Conservation (phyloP, 2,329 filamentous ascomycete species). For the Botrytis byssoidea region DNA sequence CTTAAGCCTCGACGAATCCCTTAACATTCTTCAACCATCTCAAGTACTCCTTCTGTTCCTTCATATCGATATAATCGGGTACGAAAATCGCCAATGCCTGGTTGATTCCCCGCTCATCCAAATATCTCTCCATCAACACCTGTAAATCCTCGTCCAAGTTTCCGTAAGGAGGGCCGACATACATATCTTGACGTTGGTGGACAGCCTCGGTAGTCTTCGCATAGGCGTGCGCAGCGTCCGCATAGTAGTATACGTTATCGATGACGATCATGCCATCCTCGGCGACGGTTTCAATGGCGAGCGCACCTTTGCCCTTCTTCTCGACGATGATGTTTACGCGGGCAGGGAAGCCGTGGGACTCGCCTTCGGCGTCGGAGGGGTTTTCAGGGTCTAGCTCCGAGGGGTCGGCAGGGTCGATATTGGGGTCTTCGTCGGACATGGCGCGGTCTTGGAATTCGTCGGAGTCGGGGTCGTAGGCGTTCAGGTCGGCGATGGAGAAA, state of each 20-base stretch:
- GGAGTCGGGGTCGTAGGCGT: constrained; percentile 59
- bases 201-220: constrained; percentile 72
- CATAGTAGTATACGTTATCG: constrained; percentile 88
- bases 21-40: constrained; percentile 86
- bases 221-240: constrained; percentile 73
- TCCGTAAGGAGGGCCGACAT: constrained; percentile 88
- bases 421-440: constrained; percentile 51
- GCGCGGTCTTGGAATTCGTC: constrained; percentile 55
- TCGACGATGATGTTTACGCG: constrained; percentile 84
- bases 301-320: constrained; percentile 79
- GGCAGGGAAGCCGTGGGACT: constrained; percentile 66
- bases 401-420: constrained; percentile 47
- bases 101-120: constrained; percentile 92
- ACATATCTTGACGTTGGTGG: constrained; percentile 73
- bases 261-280: constrained; percentile 85
- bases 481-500: constrained; percentile 82
- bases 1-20: constrained; percentile 73
- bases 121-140: constrained; percentile 84
- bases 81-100: constrained; percentile 84
- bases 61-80: constrained; percentile 93
- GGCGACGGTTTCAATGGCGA: constrained; percentile 82
- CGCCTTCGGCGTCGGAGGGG: constrained; percentile 53
- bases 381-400: constrained; percentile 55
- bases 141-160: constrained; percentile 96
- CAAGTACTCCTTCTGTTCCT: constrained; percentile 98